Percentiles rank a stretch among this genome's conserved stretches.
Evolutionary conservation across 306 rosid species (phyloP).

Genomic region (Sicyos baderoa): DNA sequence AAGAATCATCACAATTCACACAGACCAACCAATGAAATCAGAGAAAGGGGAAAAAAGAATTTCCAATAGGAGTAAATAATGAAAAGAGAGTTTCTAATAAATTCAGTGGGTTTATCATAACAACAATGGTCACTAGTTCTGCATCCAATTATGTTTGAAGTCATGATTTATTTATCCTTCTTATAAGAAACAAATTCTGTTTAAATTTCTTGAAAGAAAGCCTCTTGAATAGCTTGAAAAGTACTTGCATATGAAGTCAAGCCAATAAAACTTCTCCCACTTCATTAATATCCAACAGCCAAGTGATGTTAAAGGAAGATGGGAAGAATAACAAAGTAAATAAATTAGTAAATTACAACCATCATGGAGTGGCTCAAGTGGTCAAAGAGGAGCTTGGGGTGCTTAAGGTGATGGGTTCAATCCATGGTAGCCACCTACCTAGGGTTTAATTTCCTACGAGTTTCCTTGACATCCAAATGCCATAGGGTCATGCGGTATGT

Average conservation of each 20-base stretch:
- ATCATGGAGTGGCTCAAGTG: too few species aligned
- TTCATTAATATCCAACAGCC: neutral
- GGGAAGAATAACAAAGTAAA: neutral
- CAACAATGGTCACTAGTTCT: neutral
- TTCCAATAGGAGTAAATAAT: too few species aligned
- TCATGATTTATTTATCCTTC: neutral
- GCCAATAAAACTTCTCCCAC: neutral
- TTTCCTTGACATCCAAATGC: too few species aligned
- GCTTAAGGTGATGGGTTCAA: too few species aligned
- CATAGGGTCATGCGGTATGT: too few species aligned
- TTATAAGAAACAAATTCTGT: neutral
- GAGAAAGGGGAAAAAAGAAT: too few species aligned
- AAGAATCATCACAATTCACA: neutral
- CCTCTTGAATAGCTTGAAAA: constrained; percentile 1
- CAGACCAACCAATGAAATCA: neutral
- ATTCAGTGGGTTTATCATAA: neutral
- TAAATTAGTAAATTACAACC: constrained; percentile 22
- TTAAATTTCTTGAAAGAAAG: neutral
- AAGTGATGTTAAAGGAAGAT: neutral
- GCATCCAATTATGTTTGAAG: neutral
- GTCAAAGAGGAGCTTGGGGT: too few species aligned
- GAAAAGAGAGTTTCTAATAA: too few species aligned
- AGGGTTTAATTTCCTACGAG: too few species aligned
- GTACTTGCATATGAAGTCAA: neutral
- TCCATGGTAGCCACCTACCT: too few species aligned